A percentile compares a stretch with the other conserved stretches of the same genome.
These are phyloP conservation scores for Cyclotella cryptica DNA, from an alignment of 108 stramenopile genomes.

Conservation along the genomic window DNA sequence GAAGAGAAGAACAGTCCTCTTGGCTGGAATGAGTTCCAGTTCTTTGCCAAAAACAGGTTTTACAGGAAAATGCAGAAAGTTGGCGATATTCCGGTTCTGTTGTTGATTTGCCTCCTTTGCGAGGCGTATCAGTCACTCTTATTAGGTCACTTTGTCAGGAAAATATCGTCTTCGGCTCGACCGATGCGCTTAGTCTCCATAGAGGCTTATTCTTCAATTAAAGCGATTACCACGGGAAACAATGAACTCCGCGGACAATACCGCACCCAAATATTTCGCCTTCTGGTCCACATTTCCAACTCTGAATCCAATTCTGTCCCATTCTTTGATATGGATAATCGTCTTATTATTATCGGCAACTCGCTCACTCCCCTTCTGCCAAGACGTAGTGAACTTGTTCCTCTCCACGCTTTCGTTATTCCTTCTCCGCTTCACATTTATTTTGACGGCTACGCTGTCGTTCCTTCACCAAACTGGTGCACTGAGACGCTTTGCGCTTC, in stretches of 20 bases:
- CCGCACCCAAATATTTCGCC: slow-evolving; percentile 39
- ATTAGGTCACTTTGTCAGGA: no score
- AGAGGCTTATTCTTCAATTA: no score
- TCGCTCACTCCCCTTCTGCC: slow-evolving; percentile 18
- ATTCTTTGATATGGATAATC: slow-evolving; percentile 29
- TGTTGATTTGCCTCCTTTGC: no score
- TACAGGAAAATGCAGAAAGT: no score
- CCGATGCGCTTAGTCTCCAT: no score
- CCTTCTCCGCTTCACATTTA: slow-evolving; percentile 35
- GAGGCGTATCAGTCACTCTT: no score
- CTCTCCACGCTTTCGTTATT: slow-evolving; percentile 33
- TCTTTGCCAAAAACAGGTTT: no score
- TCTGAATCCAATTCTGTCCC: slow-evolving; percentile 38
- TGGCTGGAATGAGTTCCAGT: no score
- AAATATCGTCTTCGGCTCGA: no score
- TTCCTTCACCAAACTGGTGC: slow-evolving; percentile 50
- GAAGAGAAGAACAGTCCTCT: no score
- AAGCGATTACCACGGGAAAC: neutral
- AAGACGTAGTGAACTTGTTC: slow-evolving; percentile 26
- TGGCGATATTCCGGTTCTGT: no score
- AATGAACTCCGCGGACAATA: neutral
- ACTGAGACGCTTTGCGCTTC: slow-evolving; percentile 41
- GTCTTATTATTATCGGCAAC: slow-evolving; percentile 37
- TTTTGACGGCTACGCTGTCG: slow-evolving; percentile 41
- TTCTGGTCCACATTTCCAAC: slow-evolving; percentile 45